Conservation (phyloP, 352 stramenopile species). For the Phytophthora agathidicida region DNA sequence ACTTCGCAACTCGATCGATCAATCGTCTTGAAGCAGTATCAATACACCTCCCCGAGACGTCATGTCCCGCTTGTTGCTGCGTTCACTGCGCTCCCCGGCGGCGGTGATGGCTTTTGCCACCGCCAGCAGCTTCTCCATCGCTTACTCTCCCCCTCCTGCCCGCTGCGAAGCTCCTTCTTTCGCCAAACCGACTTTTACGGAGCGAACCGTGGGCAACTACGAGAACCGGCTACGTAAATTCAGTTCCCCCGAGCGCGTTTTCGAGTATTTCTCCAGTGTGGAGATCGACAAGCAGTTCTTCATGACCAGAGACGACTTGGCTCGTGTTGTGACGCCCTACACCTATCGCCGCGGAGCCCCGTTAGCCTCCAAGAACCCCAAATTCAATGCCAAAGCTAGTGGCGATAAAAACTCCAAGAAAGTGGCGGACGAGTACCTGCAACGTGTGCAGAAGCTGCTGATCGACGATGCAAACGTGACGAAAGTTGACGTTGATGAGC, state of each 20-base stretch:
- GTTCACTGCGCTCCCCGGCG: conserved; percentile 12
- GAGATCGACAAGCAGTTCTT: conserved; percentile 81
- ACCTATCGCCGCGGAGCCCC: conserved; percentile 77
- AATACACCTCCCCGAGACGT: neutral
- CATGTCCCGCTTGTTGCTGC: conserved; percentile 44
- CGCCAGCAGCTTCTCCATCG: conserved; percentile 11
- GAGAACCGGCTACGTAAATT: conserved; percentile 90
- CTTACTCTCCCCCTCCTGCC: neutral
- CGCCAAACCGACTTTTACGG: conserved; percentile 62
- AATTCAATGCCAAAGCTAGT: conserved; percentile 79
- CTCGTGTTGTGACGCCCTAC: conserved; percentile 84
- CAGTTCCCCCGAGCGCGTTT: conserved; percentile 86
- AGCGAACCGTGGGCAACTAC: conserved; percentile 87
- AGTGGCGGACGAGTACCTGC: conserved; percentile 59
- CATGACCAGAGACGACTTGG: conserved; percentile 86
- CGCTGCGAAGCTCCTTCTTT: conserved; percentile 24
- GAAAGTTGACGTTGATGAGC: conserved; percentile 46
- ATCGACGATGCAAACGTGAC: conserved; percentile 58
- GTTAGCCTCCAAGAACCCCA: conserved; percentile 79
- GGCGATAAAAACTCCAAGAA: conserved; percentile 51
- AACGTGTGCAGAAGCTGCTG: conserved; percentile 57
- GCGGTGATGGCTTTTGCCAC: conserved; percentile 15
- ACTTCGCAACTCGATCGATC: conserved; percentile 2
- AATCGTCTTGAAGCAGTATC: conserved; percentile 14
- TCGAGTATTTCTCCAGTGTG: conserved; percentile 91